These are phyloP conservation scores for Paraconiothyrium brasiliense DNA, from an alignment of 2,329 filamentous ascomycete genomes.

Conservation along the genomic window DNA sequence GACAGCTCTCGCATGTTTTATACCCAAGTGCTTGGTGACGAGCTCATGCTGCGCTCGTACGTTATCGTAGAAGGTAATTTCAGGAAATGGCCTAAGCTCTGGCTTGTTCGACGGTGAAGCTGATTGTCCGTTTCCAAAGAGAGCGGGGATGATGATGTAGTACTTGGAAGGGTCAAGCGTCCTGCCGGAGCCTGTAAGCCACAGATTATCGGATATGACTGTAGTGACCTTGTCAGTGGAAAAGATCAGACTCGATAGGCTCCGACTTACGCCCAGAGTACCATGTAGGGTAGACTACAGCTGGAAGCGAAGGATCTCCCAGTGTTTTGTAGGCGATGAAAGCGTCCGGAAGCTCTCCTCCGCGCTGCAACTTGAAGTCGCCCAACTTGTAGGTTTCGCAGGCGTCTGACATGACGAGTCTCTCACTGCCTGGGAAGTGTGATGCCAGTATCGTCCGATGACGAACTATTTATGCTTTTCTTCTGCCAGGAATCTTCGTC, in stretches of 20 bases:
- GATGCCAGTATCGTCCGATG: slow-evolving; percentile 20
- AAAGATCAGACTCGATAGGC: slow-evolving; percentile 22
- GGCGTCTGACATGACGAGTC: slow-evolving; percentile 39
- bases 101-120: slow-evolving; percentile 72
- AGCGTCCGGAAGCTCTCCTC: slow-evolving; percentile 69
- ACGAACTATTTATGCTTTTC: slow-evolving; percentile 2
- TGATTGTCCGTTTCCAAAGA: slow-evolving; percentile 76
- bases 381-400: slow-evolving; percentile 68
- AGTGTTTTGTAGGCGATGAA: slow-evolving; percentile 81
- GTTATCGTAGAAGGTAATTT: slow-evolving; percentile 73
- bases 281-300: slow-evolving; percentile 81
- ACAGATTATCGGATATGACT: slow-evolving; percentile 75
- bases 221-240: slow-evolving; percentile 23
- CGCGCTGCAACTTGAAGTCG: slow-evolving; percentile 73
- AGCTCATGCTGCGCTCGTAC: slow-evolving; percentile 72
- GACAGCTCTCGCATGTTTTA: slow-evolving; percentile 69
- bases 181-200: slow-evolving; percentile 74
- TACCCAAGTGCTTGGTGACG: slow-evolving; percentile 69
- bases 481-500: background rate
- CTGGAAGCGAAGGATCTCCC: slow-evolving; percentile 68
- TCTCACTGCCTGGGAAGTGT: slow-evolving; percentile 20
- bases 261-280: slow-evolving; percentile 67
- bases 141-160: slow-evolving; percentile 73
- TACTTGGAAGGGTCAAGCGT: slow-evolving; percentile 71
- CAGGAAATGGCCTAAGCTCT: slow-evolving; percentile 66